Evolutionary conservation across 2,329 filamentous ascomycete species (phyloP), one percentile per base, ranked within the genome.

Genomic region (Metarhizium humberi): DNA sequence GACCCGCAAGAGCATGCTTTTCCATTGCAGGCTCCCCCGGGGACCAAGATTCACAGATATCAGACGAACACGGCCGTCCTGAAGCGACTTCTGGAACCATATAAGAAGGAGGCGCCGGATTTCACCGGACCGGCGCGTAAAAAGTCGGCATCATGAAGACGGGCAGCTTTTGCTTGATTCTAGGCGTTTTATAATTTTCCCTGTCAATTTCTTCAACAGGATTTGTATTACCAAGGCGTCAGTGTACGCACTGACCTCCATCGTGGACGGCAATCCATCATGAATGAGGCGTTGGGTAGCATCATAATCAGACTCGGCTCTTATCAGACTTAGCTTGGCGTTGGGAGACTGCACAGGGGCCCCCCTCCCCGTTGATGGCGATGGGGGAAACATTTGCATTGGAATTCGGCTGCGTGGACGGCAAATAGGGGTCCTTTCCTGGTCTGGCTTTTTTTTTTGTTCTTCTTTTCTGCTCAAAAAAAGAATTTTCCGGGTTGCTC

Each of bases 21-120:
- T 14, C 20, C 38, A 11, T 18, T 16, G 4, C 52, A 54, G 16
- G 18, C 50, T 4, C 43, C 55, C 13, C 40, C 48, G 18, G 43
- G 34, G 10, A 20, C 42, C 51, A 59, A 54, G 32, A 60, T 63
- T 18, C 61, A 66, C 53, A 61, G 54, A 30, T 60, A 64, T 48
- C 57, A 60, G 43, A 55, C 55, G 18, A 60, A 65, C 45, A 55
- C 61, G 40, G 48, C 18, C 43, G 38, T 50, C 8, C 45, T 61
- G 30, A 55, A 60, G 34, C 20, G 50, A 3, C 36, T 57, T 29
- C 20, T 61, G 38, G 53, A 50, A 4, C 50, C 56, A 16, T 60
- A 51, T 40, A 57, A 46, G 43, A 46, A 36, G 29, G 53, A 54
- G 8, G 4, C 32, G 10, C 43, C 55, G 8, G 20, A 54, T 32